Percentiles rank a stretch among this genome's conserved stretches.
These are phyloP conservation scores for Kodamaea arcana DNA, from an alignment of 1,139 yeast species.

Conservation along the genomic window DNA sequence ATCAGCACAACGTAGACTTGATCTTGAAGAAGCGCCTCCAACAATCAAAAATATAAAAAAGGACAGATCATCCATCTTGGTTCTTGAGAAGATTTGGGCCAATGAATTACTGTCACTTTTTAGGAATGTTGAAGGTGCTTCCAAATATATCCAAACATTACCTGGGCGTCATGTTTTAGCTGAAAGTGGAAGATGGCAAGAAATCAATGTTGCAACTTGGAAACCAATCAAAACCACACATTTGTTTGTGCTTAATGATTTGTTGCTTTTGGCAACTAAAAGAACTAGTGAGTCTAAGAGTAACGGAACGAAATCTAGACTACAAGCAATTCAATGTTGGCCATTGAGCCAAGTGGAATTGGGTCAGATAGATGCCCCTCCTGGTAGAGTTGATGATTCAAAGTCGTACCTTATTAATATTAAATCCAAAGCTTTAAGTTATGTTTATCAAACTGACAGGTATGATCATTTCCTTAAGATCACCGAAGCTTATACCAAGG, in stretches of 20 bases:
- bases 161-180: slow-evolving; percentile 81
- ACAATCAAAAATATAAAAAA: slow-evolving; percentile 20
- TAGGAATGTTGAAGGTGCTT: slow-evolving; percentile 87
- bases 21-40: slow-evolving; percentile 26
- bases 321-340: slow-evolving; percentile 79
- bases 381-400: slow-evolving; percentile 17
- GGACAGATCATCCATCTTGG: slow-evolving; percentile 67
- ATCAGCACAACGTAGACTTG: slow-evolving; percentile 60
- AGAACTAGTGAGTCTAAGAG: slow-evolving; percentile 29
- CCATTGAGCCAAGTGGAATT: slow-evolving; percentile 61
- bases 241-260: slow-evolving; percentile 73
- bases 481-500: slow-evolving; percentile 57
- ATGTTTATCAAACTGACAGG: slow-evolving; percentile 63
- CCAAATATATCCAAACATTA: slow-evolving; percentile 67
- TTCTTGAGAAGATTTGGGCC: slow-evolving; percentile 80
- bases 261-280: slow-evolving; percentile 68
- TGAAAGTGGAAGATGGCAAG: slow-evolving; percentile 84
- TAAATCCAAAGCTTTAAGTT: slow-evolving; percentile 45
- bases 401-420: slow-evolving; percentile 44
- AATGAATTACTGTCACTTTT: slow-evolving; percentile 67
- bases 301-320: slow-evolving; percentile 22
- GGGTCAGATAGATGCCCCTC: slow-evolving; percentile 30
- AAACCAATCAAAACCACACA: slow-evolving; percentile 76
- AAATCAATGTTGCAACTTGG: slow-evolving; percentile 83
- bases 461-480: slow-evolving; percentile 57